Percentiles rank a stretch among this genome's conserved stretches.
These are phyloP conservation scores for Murraya koenigii DNA, from an alignment of 345 rosid genomes.

Conservation along the genomic window DNA sequence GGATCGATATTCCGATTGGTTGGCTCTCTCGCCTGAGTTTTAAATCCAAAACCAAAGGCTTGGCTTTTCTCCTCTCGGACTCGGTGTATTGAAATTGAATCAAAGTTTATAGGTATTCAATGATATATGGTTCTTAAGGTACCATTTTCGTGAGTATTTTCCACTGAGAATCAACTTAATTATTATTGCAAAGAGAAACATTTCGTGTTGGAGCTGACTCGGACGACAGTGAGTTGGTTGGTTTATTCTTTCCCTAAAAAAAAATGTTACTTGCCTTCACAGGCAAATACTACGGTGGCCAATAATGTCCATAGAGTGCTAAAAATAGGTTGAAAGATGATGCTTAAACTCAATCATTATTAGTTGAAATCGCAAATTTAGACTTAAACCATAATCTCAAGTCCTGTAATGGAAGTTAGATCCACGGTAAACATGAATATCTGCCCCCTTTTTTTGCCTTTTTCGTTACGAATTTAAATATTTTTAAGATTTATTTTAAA, in stretches of 20 bases:
- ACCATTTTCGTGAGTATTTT: not conserved
- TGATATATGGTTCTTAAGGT: not conserved
- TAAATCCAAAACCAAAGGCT: not conserved
- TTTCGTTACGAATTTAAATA: too few species aligned
- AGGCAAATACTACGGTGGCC: not conserved
- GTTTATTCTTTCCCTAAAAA: not conserved
- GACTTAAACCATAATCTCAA: too few species aligned
- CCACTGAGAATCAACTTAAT: too few species aligned
- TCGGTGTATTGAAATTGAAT: too few species aligned
- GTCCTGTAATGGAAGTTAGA: too few species aligned
- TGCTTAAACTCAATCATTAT: not conserved
- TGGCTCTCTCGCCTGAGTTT: not conserved
- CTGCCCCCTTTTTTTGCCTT: too few species aligned
- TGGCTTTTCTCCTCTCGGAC: too few species aligned
- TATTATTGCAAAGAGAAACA: not conserved
- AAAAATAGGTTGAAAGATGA: not conserved
- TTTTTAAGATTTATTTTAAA: too few species aligned
- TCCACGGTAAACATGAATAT: too few species aligned
- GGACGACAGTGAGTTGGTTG: not conserved
- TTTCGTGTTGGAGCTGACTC: constrained; percentile 9
- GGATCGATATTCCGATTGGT: not conserved
- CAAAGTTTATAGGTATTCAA: too few species aligned
- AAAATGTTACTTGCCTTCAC: not conserved
- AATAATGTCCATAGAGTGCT: too few species aligned
- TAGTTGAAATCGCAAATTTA: too few species aligned